Base-by-base conservation (phyloP, 148 eudicot species). In the Camellia lanceoleosa region DNA sequence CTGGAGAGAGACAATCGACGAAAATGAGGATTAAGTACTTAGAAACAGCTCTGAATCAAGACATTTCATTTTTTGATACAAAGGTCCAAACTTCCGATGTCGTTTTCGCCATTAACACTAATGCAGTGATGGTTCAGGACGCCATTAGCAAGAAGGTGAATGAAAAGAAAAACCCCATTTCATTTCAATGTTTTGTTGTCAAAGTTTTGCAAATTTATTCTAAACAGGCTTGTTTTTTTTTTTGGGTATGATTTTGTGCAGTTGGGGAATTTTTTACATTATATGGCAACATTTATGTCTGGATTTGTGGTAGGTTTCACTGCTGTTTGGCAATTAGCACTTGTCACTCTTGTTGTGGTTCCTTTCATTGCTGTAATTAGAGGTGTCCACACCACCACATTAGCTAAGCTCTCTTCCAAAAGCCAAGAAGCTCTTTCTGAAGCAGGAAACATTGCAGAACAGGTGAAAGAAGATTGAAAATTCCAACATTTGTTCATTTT, bases 241-340 rank as follows among this genome's bases (percentile, higher is more conserved):
- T 59, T 74, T 0, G 55, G 15, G 54, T 70, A 68, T 58, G 43
- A 9, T 59, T 49, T 60, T 42, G 19, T 84, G 85, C 93, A 96
- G 99, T 84, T 96, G 97, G 99, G 99, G 2, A 96, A 95, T 87
- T 96, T 96, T 83, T 85, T 96, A 69, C 99, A 96, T 82, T 96
- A 96, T 76, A 89, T 96, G 93, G 99, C 99, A 80, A 92, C 98
- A 69, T 96, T 93, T 84, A 94, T 89, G 60, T 93, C 97, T 76
- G 99, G 99, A 73, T 96, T 96, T 85, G 89, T 91, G 59, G 99
- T 96, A 85, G 99, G 99, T 71, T 96, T 96, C 82, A 96, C 99
- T 43, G 99, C 98, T 68, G 98, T 91, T 5, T 96, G 98, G 99
- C 99, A 96, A 86, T 80, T 96, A 79, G 94, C 98, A 73, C 74